Evolutionary conservation across 306 rosid species (phyloP), one percentile per base, ranked within the genome.

Genomic region (Glycine tomentella): DNA sequence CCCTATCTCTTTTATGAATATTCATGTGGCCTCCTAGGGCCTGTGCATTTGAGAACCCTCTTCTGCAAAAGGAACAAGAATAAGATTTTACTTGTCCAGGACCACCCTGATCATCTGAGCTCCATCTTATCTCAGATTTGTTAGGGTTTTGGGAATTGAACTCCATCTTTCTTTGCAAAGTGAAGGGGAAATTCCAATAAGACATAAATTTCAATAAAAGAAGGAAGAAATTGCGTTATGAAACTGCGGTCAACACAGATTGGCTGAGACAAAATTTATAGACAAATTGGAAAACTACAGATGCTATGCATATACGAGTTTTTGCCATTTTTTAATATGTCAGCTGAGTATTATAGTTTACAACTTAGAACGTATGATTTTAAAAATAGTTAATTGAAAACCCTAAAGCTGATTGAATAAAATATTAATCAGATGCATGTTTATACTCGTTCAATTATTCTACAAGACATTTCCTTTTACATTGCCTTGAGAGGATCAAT

Each of bases 11-110:
- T 80, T 96, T 82, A 59, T 92, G 97, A 40, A 89, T 88, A 56
- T 92, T 92, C 97, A 92, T 92, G 83, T 92, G 97, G 45, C 95
- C 97, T 8, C 97, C 96, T 9, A 93, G 88, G 17, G 97, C 97
- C 33, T 93, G 97, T 25, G 97, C 97, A 71, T 90, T 91, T 34
- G 94, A 89, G 72, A 93, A 93, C 0, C 92, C 94, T 80, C 88
- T 88, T 81, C 74, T 72, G 88, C 97, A 93, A 80, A 91, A 91
- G 6, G 81, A 50, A 83, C 97, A 93, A 17, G 84, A 81, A 58
- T 88, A 93, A 2, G 89, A 88, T 67, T 81, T 88, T 0, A 72
- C 83, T 17, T 78, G 83, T 61, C 79, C 78, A 13, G 5, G 20
- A 74, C 51, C 81, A 59, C 79, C 85, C 44, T 79, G 80, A 48